Base-by-base conservation (phyloP, 768 basidiomycete genomes). In the Kwoniella dejecticola region DNA sequence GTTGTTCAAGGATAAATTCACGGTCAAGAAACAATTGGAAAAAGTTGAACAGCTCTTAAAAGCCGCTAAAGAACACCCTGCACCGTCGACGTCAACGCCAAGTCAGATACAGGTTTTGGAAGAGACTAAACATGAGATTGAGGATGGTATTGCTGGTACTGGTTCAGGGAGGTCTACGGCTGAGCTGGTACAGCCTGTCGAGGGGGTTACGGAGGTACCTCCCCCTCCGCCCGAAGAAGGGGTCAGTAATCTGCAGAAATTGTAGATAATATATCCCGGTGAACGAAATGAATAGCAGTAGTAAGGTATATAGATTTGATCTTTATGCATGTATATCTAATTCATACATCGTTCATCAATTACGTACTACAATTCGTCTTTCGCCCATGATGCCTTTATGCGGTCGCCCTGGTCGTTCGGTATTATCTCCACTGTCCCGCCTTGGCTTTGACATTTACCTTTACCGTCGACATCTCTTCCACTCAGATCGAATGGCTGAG, bases 1-100 rank as follows among this genome's bases (percentile, higher is more conserved):
- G 38, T 81, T 98, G 41, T 86, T 90, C 55, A 87, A 84, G 70
- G 95, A 98, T 75, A 84, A 91, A 53, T 23, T 77, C 19, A 67
- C 53, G 30, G 68, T 81, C 4, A 63, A 67, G 41, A 70, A 66
- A 42, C 70, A 79, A 60, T 56, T 79, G 41, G 62, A 27, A 17
- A 60, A 71, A 52, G 77, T 76, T 2, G 72, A 79, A 59, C 68
- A 47, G 13, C 19, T 79, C 33, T 53, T 78, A 26, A 60, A 66
- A 31, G 66, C 69, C 52, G 68, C 69, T 0, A 69, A 66, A 47
- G 70, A 66, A 21, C 53, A 40, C 26, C 58, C 41, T 42, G 8
- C 7, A 19, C 41, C 7, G 17, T 19, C 17, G 19, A 42, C 17
- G 10, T 42, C 17, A 42, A 13, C 36, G 17, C 8, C 36, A n/a